Evolutionary conservation across 139 green algal genomes (phyloP), one percentile per base, ranked within the genome.

Genomic region (Closterium sp.): DNA sequence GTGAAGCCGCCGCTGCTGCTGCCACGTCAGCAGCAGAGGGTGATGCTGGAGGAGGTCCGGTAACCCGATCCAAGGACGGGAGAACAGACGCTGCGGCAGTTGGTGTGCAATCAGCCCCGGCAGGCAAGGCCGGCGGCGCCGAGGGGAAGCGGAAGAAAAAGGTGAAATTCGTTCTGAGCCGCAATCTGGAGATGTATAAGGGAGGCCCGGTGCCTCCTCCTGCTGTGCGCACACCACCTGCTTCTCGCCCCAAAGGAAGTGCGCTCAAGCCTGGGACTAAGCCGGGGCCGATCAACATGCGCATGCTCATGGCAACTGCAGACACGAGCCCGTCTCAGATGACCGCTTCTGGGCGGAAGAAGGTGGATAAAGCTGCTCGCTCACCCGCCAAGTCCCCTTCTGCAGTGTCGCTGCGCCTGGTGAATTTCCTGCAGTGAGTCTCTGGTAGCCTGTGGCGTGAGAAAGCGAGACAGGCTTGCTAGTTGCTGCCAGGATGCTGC

Each of bases 111-210:
- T 79, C 62, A 79, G 62, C 62, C 17, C 62, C 62, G 62, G 62
- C 62, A 0, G 62, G 62, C 1, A 79, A 79, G 62, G 62, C 62
- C 0, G 62, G 62, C 17, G 62, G 38, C 0, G 34, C 34, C 9
- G 38, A 13, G 1, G 62, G 62, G 13, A 79, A 27, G 62, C 62
- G 62, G 29, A 85, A 90, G 86, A 85, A 91, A 32, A 93, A 88
- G 2, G 97, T 98, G 70, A 90, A 94, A 24, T 98, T 98, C 91
- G 91, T 94, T 70, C 92, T 98, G 27, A 95, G 96, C 86, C 91
- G 94, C 6, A 98, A 98, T 93, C 92, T 98, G 34, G 96, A 97
- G 45, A 97, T 97, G 92, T 93, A 93, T 4, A 95, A 96, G 86
- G 96, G 96, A 27, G 95, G 96, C 24, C 96, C 96, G 0, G 92